Base-by-base conservation (phyloP, 2,329 filamentous ascomycete species). In the Grosmannia serpens region DNA sequence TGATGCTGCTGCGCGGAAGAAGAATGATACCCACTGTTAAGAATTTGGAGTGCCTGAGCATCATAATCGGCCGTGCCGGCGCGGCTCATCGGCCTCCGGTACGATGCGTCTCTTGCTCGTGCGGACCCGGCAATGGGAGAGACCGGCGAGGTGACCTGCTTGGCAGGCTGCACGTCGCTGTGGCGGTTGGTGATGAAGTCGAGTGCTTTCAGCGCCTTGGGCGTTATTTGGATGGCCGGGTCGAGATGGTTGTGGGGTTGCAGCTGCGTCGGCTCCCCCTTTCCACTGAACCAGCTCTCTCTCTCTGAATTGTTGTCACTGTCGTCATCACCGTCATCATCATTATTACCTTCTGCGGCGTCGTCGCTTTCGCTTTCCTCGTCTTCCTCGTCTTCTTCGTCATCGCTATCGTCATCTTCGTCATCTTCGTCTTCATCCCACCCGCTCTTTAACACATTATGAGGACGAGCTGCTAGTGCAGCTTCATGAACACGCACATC, bases 371-470 rank as follows among this genome's bases (percentile, higher is more conserved):
- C 35, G 35, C 9, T 15, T 11, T 71, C 47, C 1, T n/a, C 65
- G 62, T 61, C 57, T 8, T 60, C 33, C 13, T 61, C 47, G 6
- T 60, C 57, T n/a, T 55, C 73, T 4, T 70, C 69, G 8, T 69
- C 69, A 10, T 71, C 70, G 9, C 74, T 69, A 8, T 74, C 73
- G 8, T 76, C 73, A 20, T 75, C 73, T 0, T 73, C 74, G 7
- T 73, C 74, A 56, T 77, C 75, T 58, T 77, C 75, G 38, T 79
- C 77, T 31, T 75, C 67, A 50, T 82, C 79, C 69, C 79, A 81
- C 1, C 75, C 75, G 63, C 78, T 82, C 56, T 72, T 74, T 58
- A 75, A 66, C 5, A 72, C 70, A 50, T 17, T 24, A 15, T 51
- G 11, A 60, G 35, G 58, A 27, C 56, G 46, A 49, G 46, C 22